Evolutionary conservation across 495 filamentous ascomycete species (phyloP), one percentile per base, ranked within the genome.

Genomic region (Lentithecium fluviatile): DNA sequence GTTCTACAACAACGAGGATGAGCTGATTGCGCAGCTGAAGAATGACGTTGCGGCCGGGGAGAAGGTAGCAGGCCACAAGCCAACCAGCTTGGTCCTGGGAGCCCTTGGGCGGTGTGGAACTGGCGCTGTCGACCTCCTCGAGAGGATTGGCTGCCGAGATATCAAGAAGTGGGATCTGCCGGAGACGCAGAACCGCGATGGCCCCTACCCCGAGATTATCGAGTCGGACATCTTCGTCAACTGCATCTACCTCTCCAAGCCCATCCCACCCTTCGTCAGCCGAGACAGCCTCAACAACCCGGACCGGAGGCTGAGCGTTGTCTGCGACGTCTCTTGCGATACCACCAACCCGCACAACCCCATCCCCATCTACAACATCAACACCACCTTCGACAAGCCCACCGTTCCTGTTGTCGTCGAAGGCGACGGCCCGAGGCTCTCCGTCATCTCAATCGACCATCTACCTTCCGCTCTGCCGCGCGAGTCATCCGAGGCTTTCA

Each of bases 121-220:
- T 11, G 94, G 93, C 45, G 90, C 94, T 23, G 85, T 95, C 3
- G 85, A 93, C 51, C 75, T 94, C 57, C 88, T 87, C 66, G 79
- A 82, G 67, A 84, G 85, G 74, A 87, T 84, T 21, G 93, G 91
- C 45, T 78, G 96, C 29, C 82, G 85, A 11, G 82, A 86, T 65
- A 84, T 96, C 64, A 74, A 93, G 67, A 83, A 91, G 79, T 97
- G 93, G 93, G 94, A 97, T 79, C 81, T 98, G 75, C 85, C 79
- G 1, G 94, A 97, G 82, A 97, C 93, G n/a, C 78, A 75, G 2
- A 81, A 81, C 70, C 86, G 69, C 71, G 75, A 88, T 26, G 93
- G 93, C 13, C 93, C 93, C 23, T 97, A 95, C 79, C 73, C 79
- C 65, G 93, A 97, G 76, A 94, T 97, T 70, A 77, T 88, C 56